Conservation (phyloP, 495 filamentous ascomycete genomes). For the Aspergillus heteromorphus region DNA sequence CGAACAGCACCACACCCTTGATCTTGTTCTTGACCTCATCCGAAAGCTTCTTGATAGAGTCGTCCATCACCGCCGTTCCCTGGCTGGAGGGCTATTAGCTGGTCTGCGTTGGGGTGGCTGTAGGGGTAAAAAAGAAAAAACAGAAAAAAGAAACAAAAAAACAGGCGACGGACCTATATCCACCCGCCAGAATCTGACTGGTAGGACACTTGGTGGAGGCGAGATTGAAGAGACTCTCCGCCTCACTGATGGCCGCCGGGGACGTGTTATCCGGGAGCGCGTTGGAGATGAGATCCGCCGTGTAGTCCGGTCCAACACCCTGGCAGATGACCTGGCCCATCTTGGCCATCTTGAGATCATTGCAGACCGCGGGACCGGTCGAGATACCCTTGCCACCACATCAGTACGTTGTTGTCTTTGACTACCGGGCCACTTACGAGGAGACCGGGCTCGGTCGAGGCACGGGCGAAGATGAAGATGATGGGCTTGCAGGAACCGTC, state of each 20-base stretch:
- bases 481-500: slow-evolving; percentile 39
- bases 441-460: slow-evolving; percentile 32
- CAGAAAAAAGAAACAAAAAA: background rate
- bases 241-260: slow-evolving; percentile 38
- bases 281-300: slow-evolving; percentile 23
- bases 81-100: slow-evolving; percentile 29
- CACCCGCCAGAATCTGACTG: slow-evolving; percentile 50
- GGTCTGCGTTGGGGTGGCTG: no score
- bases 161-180: slow-evolving; percentile 40
- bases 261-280: slow-evolving; percentile 23
- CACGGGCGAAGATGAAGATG: slow-evolving; percentile 50
- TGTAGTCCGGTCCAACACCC: slow-evolving; percentile 33
- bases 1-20: slow-evolving; percentile 50
- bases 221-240: slow-evolving; percentile 30
- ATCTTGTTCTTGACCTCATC: slow-evolving; percentile 41
- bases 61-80: slow-evolving; percentile 51
- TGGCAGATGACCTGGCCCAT: slow-evolving; percentile 29
- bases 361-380: slow-evolving; percentile 35
- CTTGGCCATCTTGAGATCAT: slow-evolving; percentile 12
- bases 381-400: slow-evolving; percentile 27
- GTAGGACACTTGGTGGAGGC: slow-evolving; percentile 45
- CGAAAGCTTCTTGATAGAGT: slow-evolving; percentile 37
- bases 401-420: background rate
- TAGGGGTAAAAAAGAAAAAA: no score
- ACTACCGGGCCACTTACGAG: slow-evolving; percentile 5